Percentiles rank a stretch among this genome's conserved stretches.
These are phyloP conservation scores for Zoysia matrella DNA, from an alignment of 202 grass and related monocot genomes.

Conservation along the genomic window DNA sequence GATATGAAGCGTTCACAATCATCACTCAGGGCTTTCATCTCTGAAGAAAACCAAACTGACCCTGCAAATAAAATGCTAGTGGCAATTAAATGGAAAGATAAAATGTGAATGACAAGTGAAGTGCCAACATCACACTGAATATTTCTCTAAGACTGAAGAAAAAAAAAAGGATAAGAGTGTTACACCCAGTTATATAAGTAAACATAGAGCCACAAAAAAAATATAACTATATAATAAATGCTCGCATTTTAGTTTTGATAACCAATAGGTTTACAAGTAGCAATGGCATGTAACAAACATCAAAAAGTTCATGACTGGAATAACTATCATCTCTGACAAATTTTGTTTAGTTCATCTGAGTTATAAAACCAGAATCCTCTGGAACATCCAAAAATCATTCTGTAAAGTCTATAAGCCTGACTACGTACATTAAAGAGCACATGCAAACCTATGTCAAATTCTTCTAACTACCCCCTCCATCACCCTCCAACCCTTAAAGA, in stretches of 20 bases:
- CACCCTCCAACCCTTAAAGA: background rate
- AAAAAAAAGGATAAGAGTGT: background rate
- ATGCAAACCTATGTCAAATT: background rate
- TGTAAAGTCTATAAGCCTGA: background rate
- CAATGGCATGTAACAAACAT: background rate
- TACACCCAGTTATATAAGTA: too few species aligned
- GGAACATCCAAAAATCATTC: background rate
- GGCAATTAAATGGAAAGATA: background rate
- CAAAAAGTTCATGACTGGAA: background rate
- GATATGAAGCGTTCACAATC: too few species aligned
- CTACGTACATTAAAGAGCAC: background rate
- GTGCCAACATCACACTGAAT: background rate
- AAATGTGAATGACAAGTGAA: background rate
- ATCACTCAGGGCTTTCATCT: too few species aligned
- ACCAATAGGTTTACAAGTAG: background rate
- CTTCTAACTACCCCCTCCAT: background rate
- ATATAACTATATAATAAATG: background rate
- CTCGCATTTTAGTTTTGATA: background rate
- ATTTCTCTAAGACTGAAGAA: background rate
- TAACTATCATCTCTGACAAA: background rate
- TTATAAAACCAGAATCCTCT: background rate
- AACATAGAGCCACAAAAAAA: background rate
- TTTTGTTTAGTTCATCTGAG: background rate
- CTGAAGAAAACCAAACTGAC: too few species aligned
- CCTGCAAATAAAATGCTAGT: slow-evolving; percentile 25